Base-by-base conservation (phyloP, 1,139 yeast species). In the Saccharomycopsis crataegensis region DNA sequence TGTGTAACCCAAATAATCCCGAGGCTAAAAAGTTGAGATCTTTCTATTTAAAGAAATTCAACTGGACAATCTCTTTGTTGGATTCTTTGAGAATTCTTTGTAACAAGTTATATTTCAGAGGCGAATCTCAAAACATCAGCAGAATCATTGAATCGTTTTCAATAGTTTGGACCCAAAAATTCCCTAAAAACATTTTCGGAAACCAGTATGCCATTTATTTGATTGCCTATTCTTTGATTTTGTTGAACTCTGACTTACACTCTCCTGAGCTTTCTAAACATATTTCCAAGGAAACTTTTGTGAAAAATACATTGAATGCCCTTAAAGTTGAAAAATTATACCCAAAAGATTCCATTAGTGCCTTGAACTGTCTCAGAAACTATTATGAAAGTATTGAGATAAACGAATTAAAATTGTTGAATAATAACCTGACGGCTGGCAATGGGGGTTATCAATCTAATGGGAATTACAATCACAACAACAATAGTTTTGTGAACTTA, bases 91-190 rank as follows among this genome's bases (percentile, higher is more conserved):
- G 84, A 46, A 66, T 67, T 56, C 67, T 79, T 52, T 79, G 84
- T 62, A 69, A 74, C 41, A 77, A 75, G 61, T 65, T 79, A 49
- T 78, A 77, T 61, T 69, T 79, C 60, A 78, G 76, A 62, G 84
- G 83, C 8, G 84, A 79, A 62, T 76, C 81, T 11, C 84, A 79
- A 63, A 79, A 77, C 60, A 77, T 79, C 56, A 83, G 79, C 65
- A 68, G 79, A 44, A 74, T 79, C 44, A 67, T 79, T 52, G 71
- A 77, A 31, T 65, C 79, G 2, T 79, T 79, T 62, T 75, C 83
- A 17, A 70, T 75, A 57, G 71, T 78, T 54, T 79, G 79, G 72
- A 78, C 52, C 36, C 46, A 47, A 34, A 49, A 22, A 16, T 57
- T 57, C 65, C 74, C 57, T 12, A 52, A 50, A 44, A 55, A 57